Percentiles rank a stretch among this genome's conserved stretches.
Conservation (phyloP, 345 rosid species). For the Microcos paniculata region DNA sequence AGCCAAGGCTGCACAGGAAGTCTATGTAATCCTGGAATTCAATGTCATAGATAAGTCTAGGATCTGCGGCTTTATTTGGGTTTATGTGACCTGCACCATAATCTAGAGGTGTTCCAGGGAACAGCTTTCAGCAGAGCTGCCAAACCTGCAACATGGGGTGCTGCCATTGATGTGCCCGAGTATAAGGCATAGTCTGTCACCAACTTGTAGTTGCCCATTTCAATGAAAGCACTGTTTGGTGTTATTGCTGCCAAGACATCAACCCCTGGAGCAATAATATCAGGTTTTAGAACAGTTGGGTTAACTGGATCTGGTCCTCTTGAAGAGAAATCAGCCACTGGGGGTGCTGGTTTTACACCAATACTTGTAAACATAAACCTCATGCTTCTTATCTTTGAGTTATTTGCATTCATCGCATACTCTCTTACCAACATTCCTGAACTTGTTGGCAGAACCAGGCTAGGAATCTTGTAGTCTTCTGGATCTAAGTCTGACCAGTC, state of each 20-base stretch:
- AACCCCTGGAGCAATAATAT: constrained; percentile 24
- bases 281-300: constrained; percentile 5
- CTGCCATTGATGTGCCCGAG: constrained; percentile 55
- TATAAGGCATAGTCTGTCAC: constrained; percentile 34
- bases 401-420: background rate
- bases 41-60: constrained; percentile 49
- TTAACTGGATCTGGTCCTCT: constrained; percentile 55
- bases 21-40: constrained; percentile 36
- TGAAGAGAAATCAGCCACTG: constrained; percentile 64
- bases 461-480: constrained; percentile 15
- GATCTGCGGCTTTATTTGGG: constrained; percentile 44
- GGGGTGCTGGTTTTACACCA: constrained; percentile 37
- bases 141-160: constrained; percentile 62
- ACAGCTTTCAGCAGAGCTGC: constrained; percentile 51
- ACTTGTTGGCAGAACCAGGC: constrained; percentile 1
- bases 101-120: constrained; percentile 43
- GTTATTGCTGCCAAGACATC: constrained; percentile 13
- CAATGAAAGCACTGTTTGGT: constrained; percentile 19
- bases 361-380: constrained; percentile 1
- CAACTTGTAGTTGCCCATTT: constrained; percentile 25
- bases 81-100: constrained; percentile 47
- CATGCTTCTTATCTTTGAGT: background rate
- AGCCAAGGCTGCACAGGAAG: constrained; percentile 38
- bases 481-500: constrained; percentile 23
- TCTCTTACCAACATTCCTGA: background rate